These are phyloP conservation scores for Geosmithia flava DNA, from an alignment of 2,329 filamentous ascomycete genomes.

Conservation along the genomic window DNA sequence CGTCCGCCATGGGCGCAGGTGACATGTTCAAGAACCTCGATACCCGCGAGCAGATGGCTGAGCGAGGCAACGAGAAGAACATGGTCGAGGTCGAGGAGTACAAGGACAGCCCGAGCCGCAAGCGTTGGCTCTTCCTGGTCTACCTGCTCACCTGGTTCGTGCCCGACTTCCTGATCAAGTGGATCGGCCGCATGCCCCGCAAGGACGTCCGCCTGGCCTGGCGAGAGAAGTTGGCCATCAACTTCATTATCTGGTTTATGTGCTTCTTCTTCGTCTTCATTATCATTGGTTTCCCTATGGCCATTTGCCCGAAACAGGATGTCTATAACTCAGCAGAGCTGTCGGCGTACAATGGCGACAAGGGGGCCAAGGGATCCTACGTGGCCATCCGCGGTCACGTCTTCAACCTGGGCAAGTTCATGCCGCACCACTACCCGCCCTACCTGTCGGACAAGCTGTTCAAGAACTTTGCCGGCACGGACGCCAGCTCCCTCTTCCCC, in stretches of 20 bases:
- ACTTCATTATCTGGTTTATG: conserved; percentile 87
- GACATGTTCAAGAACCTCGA: conserved; percentile 99
- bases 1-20: conserved; percentile 78
- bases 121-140: conserved; percentile 80
- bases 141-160: conserved; percentile 77
- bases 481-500: conserved; percentile 83
- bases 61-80: conserved; percentile 84
- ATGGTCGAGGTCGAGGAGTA: conserved; percentile 84
- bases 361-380: conserved; percentile 47
- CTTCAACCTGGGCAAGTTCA: conserved; percentile 66
- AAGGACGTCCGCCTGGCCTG: conserved; percentile 89
- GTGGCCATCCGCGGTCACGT: conserved; percentile 81
- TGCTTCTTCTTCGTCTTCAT: conserved; percentile 75
- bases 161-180: conserved; percentile 70
- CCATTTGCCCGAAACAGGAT: conserved; percentile 86
- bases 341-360: conserved; percentile 59
- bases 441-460: conserved; percentile 47
- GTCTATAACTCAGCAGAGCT: conserved; percentile 76
- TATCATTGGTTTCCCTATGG: conserved; percentile 72
- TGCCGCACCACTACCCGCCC: conserved; percentile 60
- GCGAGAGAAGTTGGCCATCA: conserved; percentile 97
- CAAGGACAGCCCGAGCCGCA: conserved; percentile 64
- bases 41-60: conserved; percentile 85
- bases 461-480: conserved; percentile 72
- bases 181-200: conserved; percentile 72